Conservation (phyloP, 306 rosid species). For the Cucurbita maxima region DNA sequence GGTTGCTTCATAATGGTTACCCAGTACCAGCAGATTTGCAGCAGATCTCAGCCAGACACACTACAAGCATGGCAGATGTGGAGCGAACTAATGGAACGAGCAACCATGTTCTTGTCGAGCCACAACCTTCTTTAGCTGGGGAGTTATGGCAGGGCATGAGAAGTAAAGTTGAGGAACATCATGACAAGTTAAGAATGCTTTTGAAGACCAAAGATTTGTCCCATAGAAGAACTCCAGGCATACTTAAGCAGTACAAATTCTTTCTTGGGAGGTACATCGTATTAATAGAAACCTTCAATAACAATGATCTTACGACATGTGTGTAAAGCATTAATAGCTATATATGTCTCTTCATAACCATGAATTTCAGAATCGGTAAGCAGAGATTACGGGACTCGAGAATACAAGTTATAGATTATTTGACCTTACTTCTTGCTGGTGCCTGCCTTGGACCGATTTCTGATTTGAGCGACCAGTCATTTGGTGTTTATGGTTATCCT, state of each 20-base stretch:
- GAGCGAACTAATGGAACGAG: conserved; percentile 18
- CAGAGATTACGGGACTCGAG: conserved; percentile 82
- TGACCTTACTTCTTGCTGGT: conserved; percentile 85
- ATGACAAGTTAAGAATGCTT: conserved; percentile 51
- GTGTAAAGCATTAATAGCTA: neutral
- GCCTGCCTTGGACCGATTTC: conserved; percentile 88
- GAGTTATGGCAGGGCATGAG: conserved; percentile 84
- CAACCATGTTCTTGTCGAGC: conserved; percentile 14
- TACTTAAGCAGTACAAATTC: conserved; percentile 60
- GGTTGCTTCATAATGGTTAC: conserved; percentile 83
- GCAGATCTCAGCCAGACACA: conserved; percentile 21
- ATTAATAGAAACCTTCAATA: neutral
- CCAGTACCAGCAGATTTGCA: conserved; percentile 68
- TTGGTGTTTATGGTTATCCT: conserved; percentile 68
- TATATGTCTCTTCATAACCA: neutral
- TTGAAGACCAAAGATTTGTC: conserved; percentile 71
- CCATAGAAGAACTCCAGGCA: conserved; percentile 55
- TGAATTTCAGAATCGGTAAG: conserved; percentile 55
- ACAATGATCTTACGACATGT: neutral
- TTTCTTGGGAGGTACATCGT: conserved; percentile 63
- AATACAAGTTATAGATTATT: conserved; percentile 72
- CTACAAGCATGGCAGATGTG: conserved; percentile 14
- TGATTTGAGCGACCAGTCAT: conserved; percentile 43
- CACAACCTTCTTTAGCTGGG: conserved; percentile 51
- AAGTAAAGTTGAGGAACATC: conserved; percentile 37